Evolutionary conservation across 306 rosid genomes (phyloP), one percentile per base, ranked within the genome.

Genomic region (Calophaca sinica): DNA sequence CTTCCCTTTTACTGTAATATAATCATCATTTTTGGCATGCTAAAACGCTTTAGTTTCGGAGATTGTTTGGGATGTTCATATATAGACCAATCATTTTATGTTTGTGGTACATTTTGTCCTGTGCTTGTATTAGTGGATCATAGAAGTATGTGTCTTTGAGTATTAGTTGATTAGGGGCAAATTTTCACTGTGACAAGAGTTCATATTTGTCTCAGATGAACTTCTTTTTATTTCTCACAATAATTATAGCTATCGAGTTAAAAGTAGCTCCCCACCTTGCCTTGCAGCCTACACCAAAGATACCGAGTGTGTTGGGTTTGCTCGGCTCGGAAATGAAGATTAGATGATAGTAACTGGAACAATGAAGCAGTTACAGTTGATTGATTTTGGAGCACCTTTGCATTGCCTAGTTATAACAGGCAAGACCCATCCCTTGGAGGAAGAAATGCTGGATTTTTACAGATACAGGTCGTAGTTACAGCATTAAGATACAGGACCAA

Each of bases 311-410:
- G 96, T 94, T 62, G 98, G 96, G 82, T 84, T 94, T 81, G 96
- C 98, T 41, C 85, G 96, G 73, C 76, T 94, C 8, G 98, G 98
- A 79, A 88, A 91, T 74, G 96, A 89, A 77, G 94, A 88, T 88
- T 94, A 88, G 85, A 82, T 62, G 80, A 77, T 93, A 61, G 87
- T 80, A 10, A 89, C 96, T 1, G 97, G 98, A 59, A 83, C 86
- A 5, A 88, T 91, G 96, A 85, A 49, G 82, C 87, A 94, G 73
- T 84, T 94, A 57, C 89, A 20, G 26, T 20, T 20, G 26, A 20
- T 20, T 20, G 26, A 20, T 20, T 20, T 20, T 20, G 26, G 26
- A 20, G 26, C 26, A 20, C 26, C 26, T 20, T 20, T 20, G 26
- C 26, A 20, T 20, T 20, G 26, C 26, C 26, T 20, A 20, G 26